phyloP scores from a whole-genome alignment of 495 filamentous ascomycete species.

The Penicillium argentinense region DNA sequence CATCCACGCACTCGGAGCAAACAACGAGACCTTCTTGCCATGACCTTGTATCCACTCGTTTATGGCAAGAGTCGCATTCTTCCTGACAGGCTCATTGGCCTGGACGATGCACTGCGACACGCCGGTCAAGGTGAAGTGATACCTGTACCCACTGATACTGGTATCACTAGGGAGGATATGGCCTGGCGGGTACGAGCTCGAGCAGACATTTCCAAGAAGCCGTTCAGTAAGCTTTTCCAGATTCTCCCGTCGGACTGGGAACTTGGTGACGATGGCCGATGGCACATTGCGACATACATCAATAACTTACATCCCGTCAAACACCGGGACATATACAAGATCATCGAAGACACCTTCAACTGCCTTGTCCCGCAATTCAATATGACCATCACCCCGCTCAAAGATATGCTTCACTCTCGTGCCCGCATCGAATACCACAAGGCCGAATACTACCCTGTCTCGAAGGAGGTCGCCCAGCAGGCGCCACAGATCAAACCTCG shows the following conservation, averaged over 20 bases:
- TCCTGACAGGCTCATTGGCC: slow-evolving; percentile 18
- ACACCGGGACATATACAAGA: slow-evolving; percentile 31
- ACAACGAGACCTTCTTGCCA: slow-evolving; percentile 40
- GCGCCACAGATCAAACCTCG: slow-evolving; percentile 16
- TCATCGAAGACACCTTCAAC: slow-evolving; percentile 45
- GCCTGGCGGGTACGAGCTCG: slow-evolving; percentile 42
- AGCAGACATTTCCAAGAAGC: slow-evolving; percentile 28
- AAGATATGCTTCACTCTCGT: slow-evolving; percentile 32
- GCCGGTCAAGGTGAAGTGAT: slow-evolving; percentile 31
- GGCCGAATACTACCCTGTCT: slow-evolving; percentile 29
- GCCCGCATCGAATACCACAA: slow-evolving; percentile 33
- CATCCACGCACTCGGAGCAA: slow-evolving; percentile 19
- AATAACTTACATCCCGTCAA: slow-evolving; percentile 47
- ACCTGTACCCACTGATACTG: slow-evolving; percentile 24
- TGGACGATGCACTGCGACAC: slow-evolving; percentile 25
- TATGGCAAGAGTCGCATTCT: slow-evolving; percentile 42
- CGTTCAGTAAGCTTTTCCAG: slow-evolving; percentile 37
- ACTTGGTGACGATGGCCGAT: slow-evolving; percentile 27
- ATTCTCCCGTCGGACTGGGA: slow-evolving; percentile 38
- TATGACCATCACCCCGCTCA: slow-evolving; percentile 40
- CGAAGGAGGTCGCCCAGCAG: slow-evolving; percentile 15
- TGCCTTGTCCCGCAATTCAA: slow-evolving; percentile 43
- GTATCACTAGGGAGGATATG: slow-evolving; percentile 35
- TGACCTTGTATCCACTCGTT: slow-evolving; percentile 43
- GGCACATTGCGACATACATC: slow-evolving; percentile 44